These are phyloP conservation scores for Gloeostereum incarnatum DNA, from an alignment of 768 basidiomycete genomes.

Conservation along the genomic window DNA sequence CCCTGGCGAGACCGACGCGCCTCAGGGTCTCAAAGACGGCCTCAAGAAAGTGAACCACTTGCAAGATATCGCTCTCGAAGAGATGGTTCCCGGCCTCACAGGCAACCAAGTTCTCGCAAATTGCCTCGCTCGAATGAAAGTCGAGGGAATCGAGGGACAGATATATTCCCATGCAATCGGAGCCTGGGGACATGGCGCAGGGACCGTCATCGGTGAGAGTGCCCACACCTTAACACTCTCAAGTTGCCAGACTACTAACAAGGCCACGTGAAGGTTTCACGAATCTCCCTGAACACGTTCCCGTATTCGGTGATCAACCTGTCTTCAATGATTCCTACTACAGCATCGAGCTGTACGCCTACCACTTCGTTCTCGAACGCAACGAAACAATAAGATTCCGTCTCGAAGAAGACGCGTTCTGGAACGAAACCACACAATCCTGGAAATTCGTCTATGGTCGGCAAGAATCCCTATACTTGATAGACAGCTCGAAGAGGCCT, in stretches of 20 bases:
- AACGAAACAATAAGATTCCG: conserved; percentile 35
- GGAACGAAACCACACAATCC: conserved; percentile 22
- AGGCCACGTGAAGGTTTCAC: conserved; percentile 27
- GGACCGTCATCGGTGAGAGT: conserved; percentile 35
- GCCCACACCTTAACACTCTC: neutral
- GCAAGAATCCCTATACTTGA: conserved; percentile 37
- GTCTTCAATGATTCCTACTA: conserved; percentile 43
- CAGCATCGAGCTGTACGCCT: conserved; percentile 43
- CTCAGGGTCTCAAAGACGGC: conserved; percentile 33
- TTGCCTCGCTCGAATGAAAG: conserved; percentile 32
- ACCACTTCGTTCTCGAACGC: conserved; percentile 37
- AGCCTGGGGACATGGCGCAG: conserved; percentile 46
- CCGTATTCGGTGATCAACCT: conserved; percentile 35
- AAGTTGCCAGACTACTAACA: neutral
- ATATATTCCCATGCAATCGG: conserved; percentile 48
- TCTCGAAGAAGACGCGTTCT: conserved; percentile 34
- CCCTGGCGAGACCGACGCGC: conserved; percentile 30
- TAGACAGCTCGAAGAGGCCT: conserved; percentile 14
- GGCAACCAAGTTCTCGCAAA: conserved; percentile 35
- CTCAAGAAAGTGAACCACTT: conserved; percentile 36
- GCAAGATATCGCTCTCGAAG: conserved; percentile 37
- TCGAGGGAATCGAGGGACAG: conserved; percentile 35
- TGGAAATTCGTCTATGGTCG: conserved; percentile 43
- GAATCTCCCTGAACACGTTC: conserved; percentile 33
- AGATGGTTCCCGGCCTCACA: conserved; percentile 34